phyloP scores from a whole-genome alignment of 2,329 filamentous ascomycete genomes.

The Colletotrichum sidae region DNA sequence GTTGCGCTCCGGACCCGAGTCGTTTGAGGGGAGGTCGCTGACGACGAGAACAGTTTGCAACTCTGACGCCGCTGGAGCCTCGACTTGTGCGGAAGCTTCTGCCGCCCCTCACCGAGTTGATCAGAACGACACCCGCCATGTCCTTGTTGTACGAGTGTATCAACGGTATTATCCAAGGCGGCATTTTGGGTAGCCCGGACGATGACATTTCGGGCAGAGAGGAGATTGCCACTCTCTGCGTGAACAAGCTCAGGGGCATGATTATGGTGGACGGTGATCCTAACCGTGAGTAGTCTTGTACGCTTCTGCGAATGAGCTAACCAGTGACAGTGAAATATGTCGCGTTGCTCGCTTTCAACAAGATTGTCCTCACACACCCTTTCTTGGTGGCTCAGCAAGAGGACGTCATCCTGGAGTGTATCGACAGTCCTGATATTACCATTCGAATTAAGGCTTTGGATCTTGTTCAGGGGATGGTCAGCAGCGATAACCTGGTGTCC shows the following conservation, averaged over 20 bases:
- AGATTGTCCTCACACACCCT: constrained; percentile 90
- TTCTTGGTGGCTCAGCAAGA: constrained; percentile 91
- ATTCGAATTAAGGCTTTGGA: constrained; percentile 94
- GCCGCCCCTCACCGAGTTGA: constrained; percentile 90
- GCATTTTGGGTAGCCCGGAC: constrained; percentile 86
- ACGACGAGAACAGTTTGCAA: constrained; percentile 77
- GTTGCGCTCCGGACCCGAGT: constrained; percentile 42
- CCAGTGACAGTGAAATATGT: constrained; percentile 87
- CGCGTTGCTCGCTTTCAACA: constrained; percentile 92
- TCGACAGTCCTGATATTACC: constrained; percentile 95
- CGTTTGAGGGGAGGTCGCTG: constrained; percentile 1
- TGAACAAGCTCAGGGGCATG: constrained; percentile 93
- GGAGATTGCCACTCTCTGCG: constrained; percentile 91
- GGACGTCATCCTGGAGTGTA: constrained; percentile 95
- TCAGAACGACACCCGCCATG: constrained; percentile 95
- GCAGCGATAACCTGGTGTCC: constrained; percentile 82
- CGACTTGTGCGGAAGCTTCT: constrained; percentile 91
- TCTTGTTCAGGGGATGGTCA: constrained; percentile 93
- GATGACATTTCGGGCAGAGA: constrained; percentile 81
- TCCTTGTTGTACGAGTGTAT: constrained; percentile 99
- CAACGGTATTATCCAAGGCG: constrained; percentile 97
- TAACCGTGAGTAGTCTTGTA: constrained; percentile 73
- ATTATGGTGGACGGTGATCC: constrained; percentile 92
- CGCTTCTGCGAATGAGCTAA: constrained; percentile 1
- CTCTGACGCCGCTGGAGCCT: constrained; percentile 91